phyloP scores from a whole-genome alignment of 345 rosid genomes.

The Hevea brasiliensis region DNA sequence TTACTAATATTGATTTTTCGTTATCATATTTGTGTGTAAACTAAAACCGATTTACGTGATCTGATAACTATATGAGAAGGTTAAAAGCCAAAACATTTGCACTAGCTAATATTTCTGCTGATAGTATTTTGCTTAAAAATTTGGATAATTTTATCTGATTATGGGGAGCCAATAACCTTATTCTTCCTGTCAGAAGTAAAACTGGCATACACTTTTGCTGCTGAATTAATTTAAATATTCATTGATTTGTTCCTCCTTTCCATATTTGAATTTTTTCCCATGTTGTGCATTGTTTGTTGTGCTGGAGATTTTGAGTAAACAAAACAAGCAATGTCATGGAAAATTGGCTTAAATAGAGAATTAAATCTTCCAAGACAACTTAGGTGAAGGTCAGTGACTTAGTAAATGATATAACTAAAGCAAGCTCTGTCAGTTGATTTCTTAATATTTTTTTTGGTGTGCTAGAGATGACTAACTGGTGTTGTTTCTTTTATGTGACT shows the following conservation, averaged over 20 bases:
- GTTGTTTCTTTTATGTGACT: background rate
- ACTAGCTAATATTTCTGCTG: background rate
- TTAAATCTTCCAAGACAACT: background rate
- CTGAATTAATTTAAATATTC: background rate
- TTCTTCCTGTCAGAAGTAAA: background rate
- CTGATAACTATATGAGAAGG: background rate
- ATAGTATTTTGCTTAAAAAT: background rate
- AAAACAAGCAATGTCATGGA: background rate
- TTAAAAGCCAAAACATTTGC: background rate
- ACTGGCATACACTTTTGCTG: no score
- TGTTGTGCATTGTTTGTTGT: background rate
- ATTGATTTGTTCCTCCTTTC: background rate
- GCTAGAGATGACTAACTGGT: background rate
- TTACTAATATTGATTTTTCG: background rate
- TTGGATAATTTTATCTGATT: background rate
- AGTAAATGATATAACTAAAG: background rate
- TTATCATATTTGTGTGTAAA: background rate
- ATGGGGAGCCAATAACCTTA: background rate
- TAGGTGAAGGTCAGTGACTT: background rate
- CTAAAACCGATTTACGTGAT: background rate
- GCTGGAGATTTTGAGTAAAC: background rate
- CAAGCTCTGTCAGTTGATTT: background rate
- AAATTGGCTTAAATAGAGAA: conserved; percentile 6
- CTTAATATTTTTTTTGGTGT: background rate
- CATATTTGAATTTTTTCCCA: background rate